A percentile compares a stretch with the other conserved stretches of the same genome.
Evolutionary conservation across 116 monocot genomes (phyloP).

Genomic region (Iris pallida): DNA sequence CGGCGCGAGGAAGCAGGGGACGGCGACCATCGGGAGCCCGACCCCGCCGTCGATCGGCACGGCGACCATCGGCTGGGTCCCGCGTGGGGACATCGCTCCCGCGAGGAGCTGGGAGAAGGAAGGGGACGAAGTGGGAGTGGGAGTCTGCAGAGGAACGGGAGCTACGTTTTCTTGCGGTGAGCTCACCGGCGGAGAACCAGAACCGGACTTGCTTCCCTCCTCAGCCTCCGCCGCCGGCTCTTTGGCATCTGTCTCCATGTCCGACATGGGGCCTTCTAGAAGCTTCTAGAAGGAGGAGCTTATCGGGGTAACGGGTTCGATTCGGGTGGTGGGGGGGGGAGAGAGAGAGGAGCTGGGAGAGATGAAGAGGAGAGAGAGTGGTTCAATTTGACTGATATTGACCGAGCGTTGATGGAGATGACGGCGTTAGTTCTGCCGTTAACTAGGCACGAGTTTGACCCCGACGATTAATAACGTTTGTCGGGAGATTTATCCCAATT

Average conservation of each 20-base stretch:
- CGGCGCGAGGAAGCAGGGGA: conserved; percentile 51
- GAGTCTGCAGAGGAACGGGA: background rate
- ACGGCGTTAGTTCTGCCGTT: background rate
- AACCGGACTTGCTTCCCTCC: background rate
- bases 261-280: too few relatives aligned
- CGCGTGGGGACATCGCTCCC: conserved; percentile 48
- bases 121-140: background rate
- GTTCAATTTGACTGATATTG: background rate
- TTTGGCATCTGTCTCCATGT: background rate
- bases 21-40: conserved; percentile 45
- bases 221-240: background rate
- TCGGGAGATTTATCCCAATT: too few relatives aligned
- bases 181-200: background rate
- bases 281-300: too few relatives aligned
- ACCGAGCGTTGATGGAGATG: background rate
- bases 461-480: too few relatives aligned
- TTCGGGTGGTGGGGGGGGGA: background rate
- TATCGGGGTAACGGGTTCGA: background rate
- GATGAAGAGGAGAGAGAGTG: background rate
- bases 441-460: background rate
- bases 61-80: conserved; percentile 14
- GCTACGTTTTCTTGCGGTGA: background rate
- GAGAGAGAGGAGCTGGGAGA: background rate
- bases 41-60: conserved; percentile 17
- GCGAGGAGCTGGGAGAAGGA: conserved; percentile 57